Evolutionary conservation across 305 asterid genomes (phyloP), one percentile per base, ranked within the genome.

Genomic region (Solanum hybrid): DNA sequence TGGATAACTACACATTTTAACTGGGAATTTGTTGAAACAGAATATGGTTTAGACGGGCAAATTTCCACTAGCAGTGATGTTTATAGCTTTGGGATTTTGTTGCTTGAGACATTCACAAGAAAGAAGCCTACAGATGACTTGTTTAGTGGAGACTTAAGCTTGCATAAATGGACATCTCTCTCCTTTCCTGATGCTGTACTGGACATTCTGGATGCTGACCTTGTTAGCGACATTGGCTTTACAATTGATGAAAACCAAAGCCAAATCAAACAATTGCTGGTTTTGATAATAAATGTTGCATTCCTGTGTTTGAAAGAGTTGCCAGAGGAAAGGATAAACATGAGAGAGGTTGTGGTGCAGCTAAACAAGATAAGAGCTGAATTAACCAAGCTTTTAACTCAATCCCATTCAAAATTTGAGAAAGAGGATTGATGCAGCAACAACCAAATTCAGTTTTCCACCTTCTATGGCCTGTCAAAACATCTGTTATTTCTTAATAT

Each of bases 91-190:
- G 94, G 94, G 72, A 90, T 93, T 90, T 79, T 93, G 89, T 75
- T 93, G 90, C 92, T 92, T 0, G 95, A 93, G 92, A 92, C 91
- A 34, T 90, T 93, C 89, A 92, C 95, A 29, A 87, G 94, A 87
- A 93, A 92, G 91, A 91, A 92, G 87, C 93, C 95, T 33, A 93
- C 94, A 0, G 92, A 92, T 10, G 91, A 88, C 27, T 90, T 91
- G 91, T 92, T 93, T 38, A 76, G 72, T 32, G 92, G 91, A 89
- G 92, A 88, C 15, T 86, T 91, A 38, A 91, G 91, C 81, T 89
- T 93, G 90, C 92, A 85, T 33, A 90, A 93, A 91, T 93, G 94
- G 94, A 91, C 92, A 20, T 88, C 24, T 3, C 39, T 57, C 79
- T 91, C 88, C 24, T 91, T 87, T 87, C 94, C 94, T 15, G 90